Evolutionary conservation across 352 stramenopile species (phyloP).

Genomic region (Phytophthora quininea): DNA sequence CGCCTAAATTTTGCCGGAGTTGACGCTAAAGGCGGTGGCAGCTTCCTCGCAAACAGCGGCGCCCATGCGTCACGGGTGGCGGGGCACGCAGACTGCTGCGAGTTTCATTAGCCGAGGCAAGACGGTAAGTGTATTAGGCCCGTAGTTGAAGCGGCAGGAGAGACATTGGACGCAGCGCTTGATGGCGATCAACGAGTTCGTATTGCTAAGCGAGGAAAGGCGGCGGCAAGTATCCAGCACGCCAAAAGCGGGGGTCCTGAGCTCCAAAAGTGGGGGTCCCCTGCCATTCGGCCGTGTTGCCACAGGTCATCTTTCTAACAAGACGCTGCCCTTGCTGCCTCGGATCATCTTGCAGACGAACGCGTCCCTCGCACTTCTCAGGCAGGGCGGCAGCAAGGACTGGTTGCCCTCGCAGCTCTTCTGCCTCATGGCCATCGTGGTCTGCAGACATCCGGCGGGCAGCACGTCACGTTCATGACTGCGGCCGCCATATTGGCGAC

Average conservation of each 20-base stretch:
- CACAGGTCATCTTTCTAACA: background rate
- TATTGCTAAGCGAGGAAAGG: no score
- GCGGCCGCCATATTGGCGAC: constrained; percentile 1
- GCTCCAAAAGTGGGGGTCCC: no score
- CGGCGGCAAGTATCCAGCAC: no score
- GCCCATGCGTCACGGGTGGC: constrained; percentile 6
- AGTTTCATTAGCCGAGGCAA: no score
- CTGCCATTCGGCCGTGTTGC: no score
- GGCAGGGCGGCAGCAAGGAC: constrained; percentile 12
- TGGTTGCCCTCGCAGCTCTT: background rate
- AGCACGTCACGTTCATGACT: background rate
- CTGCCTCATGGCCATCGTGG: background rate
- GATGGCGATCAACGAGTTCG: no score
- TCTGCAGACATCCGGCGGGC: background rate
- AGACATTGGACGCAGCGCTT: no score
- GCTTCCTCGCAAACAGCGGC: constrained; percentile 26
- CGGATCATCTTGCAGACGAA: constrained; percentile 26
- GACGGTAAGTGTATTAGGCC: no score
- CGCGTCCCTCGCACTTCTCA: constrained; percentile 34
- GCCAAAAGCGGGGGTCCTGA: no score
- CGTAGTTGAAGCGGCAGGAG: no score
- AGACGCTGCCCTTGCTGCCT: background rate
- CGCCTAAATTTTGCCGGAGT: constrained; percentile 31
- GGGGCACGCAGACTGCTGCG: background rate
- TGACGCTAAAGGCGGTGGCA: constrained; percentile 1